These are phyloP conservation scores for Diatrype stigma DNA, from an alignment of 2,329 filamentous ascomycete species.

Conservation along the genomic window DNA sequence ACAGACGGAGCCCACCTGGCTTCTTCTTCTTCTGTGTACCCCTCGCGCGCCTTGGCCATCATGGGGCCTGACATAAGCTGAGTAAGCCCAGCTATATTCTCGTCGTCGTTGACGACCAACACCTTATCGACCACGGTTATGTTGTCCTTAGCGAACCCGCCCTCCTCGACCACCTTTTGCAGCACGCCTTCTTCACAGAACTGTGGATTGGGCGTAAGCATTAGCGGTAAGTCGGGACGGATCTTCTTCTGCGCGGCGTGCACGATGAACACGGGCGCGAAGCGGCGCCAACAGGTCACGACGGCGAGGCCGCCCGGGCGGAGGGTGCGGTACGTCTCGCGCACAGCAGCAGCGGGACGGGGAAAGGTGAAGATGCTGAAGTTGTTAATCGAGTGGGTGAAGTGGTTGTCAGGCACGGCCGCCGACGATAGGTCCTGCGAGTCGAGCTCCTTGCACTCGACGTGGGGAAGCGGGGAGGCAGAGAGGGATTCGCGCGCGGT, in stretches of 20 bases:
- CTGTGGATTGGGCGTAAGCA: slow-evolving; percentile 18
- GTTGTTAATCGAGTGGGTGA: slow-evolving; percentile 23
- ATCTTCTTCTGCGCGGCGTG: slow-evolving; percentile 22
- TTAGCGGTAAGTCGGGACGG: slow-evolving; percentile 20
- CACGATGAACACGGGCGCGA: slow-evolving; percentile 19
- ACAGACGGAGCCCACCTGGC: slow-evolving; percentile 18
- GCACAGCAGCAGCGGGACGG: slow-evolving; percentile 14
- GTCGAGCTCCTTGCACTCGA: slow-evolving; percentile 22
- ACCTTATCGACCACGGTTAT: slow-evolving; percentile 17
- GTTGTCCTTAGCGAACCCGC: slow-evolving; percentile 18
- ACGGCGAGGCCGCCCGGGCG: slow-evolving; percentile 17
- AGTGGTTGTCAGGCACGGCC: slow-evolving; percentile 17
- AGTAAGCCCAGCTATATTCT: slow-evolving; percentile 24
- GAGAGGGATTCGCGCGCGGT: slow-evolving; percentile 23
- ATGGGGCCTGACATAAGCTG: slow-evolving; percentile 24
- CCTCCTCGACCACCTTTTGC: slow-evolving; percentile 19
- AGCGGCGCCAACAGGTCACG: slow-evolving; percentile 22
- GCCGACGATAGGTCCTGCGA: slow-evolving; percentile 19
- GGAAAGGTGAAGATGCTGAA: slow-evolving; percentile 24
- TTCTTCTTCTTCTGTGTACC: slow-evolving; percentile 21
- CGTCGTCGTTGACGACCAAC: slow-evolving; percentile 18
- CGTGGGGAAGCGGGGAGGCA: slow-evolving; percentile 20
- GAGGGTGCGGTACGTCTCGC: slow-evolving; percentile 21
- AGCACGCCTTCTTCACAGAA: slow-evolving; percentile 21
- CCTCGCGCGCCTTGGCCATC: slow-evolving; percentile 24